These are phyloP conservation scores for Rhytidiadelphus loreus DNA, from an alignment of 225 moss, liverwort and hornwort species.

Conservation along the genomic window DNA sequence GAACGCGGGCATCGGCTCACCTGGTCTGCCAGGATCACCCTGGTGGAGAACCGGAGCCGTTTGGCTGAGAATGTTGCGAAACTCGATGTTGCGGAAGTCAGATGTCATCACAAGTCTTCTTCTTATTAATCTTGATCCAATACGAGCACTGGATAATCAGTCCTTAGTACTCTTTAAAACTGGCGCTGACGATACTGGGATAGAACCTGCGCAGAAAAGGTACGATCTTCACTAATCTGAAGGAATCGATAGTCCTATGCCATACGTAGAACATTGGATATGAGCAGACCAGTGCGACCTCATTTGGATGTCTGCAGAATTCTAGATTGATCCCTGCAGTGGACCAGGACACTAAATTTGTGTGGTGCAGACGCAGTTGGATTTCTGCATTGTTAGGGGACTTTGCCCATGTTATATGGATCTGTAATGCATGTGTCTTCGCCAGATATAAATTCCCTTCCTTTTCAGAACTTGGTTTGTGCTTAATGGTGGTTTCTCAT, in stretches of 20 bases:
- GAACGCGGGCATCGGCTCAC: background rate
- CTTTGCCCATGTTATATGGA: background rate
- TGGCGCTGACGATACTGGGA: background rate
- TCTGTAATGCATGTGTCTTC: background rate
- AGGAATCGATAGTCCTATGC: background rate
- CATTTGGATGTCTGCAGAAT: background rate
- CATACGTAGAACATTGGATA: too few species aligned
- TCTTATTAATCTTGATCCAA: background rate
- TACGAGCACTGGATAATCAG: background rate
- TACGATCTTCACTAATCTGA: background rate
- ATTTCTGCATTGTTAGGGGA: background rate
- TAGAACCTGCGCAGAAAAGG: background rate
- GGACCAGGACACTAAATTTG: background rate
- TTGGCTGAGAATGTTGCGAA: constrained; percentile 12
- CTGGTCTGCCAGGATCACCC: background rate
- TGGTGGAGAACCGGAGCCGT: background rate
- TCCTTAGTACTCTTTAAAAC: background rate
- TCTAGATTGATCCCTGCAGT: background rate
- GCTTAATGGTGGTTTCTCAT: background rate
- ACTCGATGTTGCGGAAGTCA: constrained; percentile 30
- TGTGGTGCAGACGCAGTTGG: background rate
- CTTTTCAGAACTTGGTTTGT: background rate
- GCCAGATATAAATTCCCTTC: background rate
- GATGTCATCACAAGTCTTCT: constrained; percentile 9
- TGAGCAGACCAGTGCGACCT: background rate